Conservation (phyloP, 2,329 filamentous ascomycete species). For the Calonectria ilicicola region DNA sequence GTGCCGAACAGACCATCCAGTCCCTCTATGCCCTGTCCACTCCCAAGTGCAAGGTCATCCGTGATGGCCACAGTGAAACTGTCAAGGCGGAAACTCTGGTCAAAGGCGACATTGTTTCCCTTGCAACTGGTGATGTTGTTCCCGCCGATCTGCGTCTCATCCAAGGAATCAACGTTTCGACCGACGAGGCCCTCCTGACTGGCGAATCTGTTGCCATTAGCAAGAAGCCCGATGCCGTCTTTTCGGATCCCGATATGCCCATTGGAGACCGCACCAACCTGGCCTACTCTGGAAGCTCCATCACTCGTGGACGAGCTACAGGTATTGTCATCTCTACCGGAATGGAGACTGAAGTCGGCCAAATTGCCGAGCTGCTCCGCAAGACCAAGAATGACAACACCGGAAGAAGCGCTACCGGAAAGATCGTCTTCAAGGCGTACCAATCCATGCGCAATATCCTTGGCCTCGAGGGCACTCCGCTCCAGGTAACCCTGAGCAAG, state of each 20-base stretch:
- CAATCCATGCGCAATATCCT: slow-evolving; percentile 65
- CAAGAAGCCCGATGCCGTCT: slow-evolving; percentile 70
- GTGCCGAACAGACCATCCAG: slow-evolving; percentile 72
- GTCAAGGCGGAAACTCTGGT: slow-evolving; percentile 70
- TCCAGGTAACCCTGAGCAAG: slow-evolving; percentile 88
- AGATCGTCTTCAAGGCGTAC: slow-evolving; percentile 57
- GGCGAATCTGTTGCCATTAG: slow-evolving; percentile 78
- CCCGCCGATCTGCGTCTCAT: slow-evolving; percentile 76
- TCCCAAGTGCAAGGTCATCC: slow-evolving; percentile 70
- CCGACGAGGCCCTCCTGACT: slow-evolving; percentile 80
- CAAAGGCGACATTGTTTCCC: slow-evolving; percentile 73
- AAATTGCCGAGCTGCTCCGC: slow-evolving; percentile 78
- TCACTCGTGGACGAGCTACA: slow-evolving; percentile 76
- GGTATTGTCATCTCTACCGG: slow-evolving; percentile 78
- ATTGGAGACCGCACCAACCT: slow-evolving; percentile 79
- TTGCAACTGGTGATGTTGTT: slow-evolving; percentile 75
- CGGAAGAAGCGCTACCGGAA: slow-evolving; percentile 56
- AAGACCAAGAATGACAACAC: slow-evolving; percentile 61
- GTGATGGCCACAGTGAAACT: slow-evolving; percentile 62
- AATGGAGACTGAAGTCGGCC: slow-evolving; percentile 81
- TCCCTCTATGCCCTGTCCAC: slow-evolving; percentile 69
- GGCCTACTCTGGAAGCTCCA: slow-evolving; percentile 78
- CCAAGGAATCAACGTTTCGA: slow-evolving; percentile 78
- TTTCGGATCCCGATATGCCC: slow-evolving; percentile 66
- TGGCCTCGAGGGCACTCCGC: slow-evolving; percentile 80